These are phyloP conservation scores for Hericium alpestre DNA, from an alignment of 768 basidiomycete genomes.

Conservation along the genomic window DNA sequence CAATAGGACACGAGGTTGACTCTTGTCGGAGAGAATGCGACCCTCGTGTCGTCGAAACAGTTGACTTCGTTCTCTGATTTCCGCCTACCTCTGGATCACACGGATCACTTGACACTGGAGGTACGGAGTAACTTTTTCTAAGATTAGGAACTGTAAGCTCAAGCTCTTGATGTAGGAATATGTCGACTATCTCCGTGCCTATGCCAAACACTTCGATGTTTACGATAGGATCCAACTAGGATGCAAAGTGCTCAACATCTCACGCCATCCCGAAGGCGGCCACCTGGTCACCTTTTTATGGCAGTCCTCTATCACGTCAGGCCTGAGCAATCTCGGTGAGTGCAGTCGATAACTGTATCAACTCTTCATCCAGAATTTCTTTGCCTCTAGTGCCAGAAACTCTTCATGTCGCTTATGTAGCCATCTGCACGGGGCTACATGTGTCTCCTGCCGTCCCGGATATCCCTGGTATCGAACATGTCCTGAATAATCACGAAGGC, in stretches of 20 bases:
- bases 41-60: conserved; percentile 47
- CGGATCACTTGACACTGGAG: conserved; percentile 37
- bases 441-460: conserved; percentile 40
- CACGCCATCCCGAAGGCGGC: conserved; percentile 22
- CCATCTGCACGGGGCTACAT: conserved; percentile 47
- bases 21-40: conserved; percentile 28
- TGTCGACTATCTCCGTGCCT: conserved; percentile 38
- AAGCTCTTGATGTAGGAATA: conserved; percentile 26
- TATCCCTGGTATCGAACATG: conserved; percentile 38
- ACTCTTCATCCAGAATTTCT: too few relatives aligned
- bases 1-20: background rate
- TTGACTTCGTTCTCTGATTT: conserved; percentile 53
- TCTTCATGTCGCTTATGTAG: conserved; percentile 31
- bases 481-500: conserved; percentile 14
- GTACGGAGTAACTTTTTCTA: conserved; percentile 13
- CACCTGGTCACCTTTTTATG: conserved; percentile 26
- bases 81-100: conserved; percentile 34
- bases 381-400: conserved; percentile 15
- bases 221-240: conserved; percentile 26
- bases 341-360: too few relatives aligned
- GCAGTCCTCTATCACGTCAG: background rate
- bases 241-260: conserved; percentile 30
- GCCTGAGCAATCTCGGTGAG: too few relatives aligned
- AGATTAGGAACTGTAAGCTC: background rate
- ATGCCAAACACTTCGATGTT: conserved; percentile 33